phyloP scores from a whole-genome alignment of 805 yeast genomes.

The Saturnispora silvae region DNA sequence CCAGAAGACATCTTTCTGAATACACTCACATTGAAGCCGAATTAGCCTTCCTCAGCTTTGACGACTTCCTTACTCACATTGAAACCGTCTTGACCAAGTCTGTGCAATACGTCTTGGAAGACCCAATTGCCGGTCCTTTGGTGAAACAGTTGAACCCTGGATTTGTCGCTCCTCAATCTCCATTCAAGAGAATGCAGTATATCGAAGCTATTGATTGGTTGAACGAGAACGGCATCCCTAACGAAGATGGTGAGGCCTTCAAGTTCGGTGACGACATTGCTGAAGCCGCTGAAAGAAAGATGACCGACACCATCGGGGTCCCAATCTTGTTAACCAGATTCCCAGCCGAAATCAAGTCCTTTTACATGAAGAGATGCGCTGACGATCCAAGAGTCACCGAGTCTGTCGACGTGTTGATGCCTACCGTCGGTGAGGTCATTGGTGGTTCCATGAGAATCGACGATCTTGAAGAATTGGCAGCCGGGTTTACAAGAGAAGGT shows the following conservation, averaged over 20 bases:
- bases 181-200: constrained; percentile 88
- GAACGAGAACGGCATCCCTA: constrained; percentile 85
- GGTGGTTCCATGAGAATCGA: constrained; percentile 99
- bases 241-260: constrained; percentile 90
- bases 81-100: constrained; percentile 66
- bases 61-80: constrained; percentile 75
- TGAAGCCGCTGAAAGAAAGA: constrained; percentile 98
- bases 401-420: constrained; percentile 97
- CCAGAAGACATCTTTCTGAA: constrained; percentile 95
- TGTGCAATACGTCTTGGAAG: constrained; percentile 69
- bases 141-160: constrained; percentile 87
- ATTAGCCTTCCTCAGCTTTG: constrained; percentile 77
- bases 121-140: constrained; percentile 87
- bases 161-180: constrained; percentile 70
- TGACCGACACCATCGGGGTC: constrained; percentile 89
- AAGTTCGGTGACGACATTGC: constrained; percentile 98
- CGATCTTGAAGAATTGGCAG: constrained; percentile 69
- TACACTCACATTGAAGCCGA: constrained; percentile 97
- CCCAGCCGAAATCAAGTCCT: constrained; percentile 96
- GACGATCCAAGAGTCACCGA: constrained; percentile 95
- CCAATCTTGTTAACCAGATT: constrained; percentile 89
- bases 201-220: constrained; percentile 90
- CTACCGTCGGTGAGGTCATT: constrained; percentile 96
- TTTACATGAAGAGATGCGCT: constrained; percentile 89
- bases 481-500: constrained; percentile 87